A percentile compares a stretch with the other conserved stretches of the same genome.
Conservation (phyloP, 176 grass and related monocot genomes). For the Aegilops umbellulata region DNA sequence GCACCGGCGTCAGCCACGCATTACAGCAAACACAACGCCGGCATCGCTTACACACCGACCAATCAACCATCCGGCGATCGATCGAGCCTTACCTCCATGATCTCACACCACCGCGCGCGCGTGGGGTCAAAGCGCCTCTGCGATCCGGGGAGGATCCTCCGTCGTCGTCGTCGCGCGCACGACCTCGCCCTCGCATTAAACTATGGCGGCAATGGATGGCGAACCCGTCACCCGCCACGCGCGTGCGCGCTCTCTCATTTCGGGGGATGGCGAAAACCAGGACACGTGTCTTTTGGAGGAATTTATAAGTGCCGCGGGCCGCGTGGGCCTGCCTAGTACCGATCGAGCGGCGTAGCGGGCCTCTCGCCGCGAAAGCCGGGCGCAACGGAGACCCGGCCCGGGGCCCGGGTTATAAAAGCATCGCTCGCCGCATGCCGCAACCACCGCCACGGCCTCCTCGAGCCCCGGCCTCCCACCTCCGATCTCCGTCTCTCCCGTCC, state of each 20-base stretch:
- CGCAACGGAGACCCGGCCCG: background rate
- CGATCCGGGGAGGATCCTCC: background rate
- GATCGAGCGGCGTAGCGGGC: background rate
- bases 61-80: background rate
- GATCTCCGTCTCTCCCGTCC: background rate
- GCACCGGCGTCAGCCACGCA: background rate
- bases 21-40: background rate
- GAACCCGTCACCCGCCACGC: background rate
- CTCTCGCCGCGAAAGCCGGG: background rate
- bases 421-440: background rate
- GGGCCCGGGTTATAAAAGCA: background rate
- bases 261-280: background rate
- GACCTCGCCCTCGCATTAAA: background rate
- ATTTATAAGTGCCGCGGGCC: background rate
- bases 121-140: background rate
- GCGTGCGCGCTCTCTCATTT: background rate
- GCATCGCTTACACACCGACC: background rate
- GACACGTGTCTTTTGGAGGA: background rate
- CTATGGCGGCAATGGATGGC: background rate
- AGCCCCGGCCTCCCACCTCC: background rate
- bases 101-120: background rate
- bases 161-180: constrained; percentile 6
- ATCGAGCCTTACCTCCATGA: constrained; percentile 31
- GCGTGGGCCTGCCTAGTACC: background rate
- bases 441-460: background rate